A percentile compares a stretch with the other conserved stretches of the same genome.
phyloP scores from a whole-genome alignment of 208 protist genomes.

The Trypanosoma conorhini region DNA sequence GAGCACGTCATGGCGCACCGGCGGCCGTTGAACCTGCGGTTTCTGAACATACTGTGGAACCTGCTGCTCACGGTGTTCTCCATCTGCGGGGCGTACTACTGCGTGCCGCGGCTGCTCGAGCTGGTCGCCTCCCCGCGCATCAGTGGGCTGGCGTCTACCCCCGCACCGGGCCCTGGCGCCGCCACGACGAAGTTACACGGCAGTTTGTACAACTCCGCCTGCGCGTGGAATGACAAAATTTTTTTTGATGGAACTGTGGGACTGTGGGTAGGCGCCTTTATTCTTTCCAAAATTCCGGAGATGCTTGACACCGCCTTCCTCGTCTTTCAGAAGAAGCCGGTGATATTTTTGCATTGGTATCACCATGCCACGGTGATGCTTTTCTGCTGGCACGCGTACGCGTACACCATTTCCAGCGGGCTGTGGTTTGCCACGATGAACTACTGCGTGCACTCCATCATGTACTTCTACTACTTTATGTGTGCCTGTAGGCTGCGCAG shows the following conservation, averaged over 20 bases:
- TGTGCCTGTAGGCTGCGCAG: conserved; percentile 47
- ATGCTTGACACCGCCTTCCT: conserved; percentile 76
- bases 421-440: conserved; percentile 92
- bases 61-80: conserved; percentile 79
- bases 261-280: conserved; percentile 61
- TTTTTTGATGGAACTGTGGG: conserved; percentile 68
- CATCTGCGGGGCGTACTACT: conserved; percentile 56
- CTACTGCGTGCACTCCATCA: conserved; percentile 91
- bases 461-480: conserved; percentile 95
- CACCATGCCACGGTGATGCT: conserved; percentile 93
- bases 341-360: conserved; percentile 91
- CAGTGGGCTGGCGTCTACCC: conserved; percentile 22
- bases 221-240: conserved; percentile 44
- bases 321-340: conserved; percentile 74
- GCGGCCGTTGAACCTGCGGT: conserved; percentile 47
- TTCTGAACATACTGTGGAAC: conserved; percentile 76
- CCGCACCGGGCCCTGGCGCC: conserved; percentile 21
- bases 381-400: conserved; percentile 91
- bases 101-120: conserved; percentile 42
- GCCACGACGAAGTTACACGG: conserved; percentile 24
- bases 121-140: conserved; percentile 34
- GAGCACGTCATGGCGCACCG: conserved; percentile 69
- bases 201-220: conserved; percentile 49
- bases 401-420: conserved; percentile 40
- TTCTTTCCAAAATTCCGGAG: conserved; percentile 78